Evolutionary conservation across 1,284 basidiomycete species (phyloP), one percentile per base, ranked within the genome.

Genomic region (Trichosporon coremiiforme): DNA sequence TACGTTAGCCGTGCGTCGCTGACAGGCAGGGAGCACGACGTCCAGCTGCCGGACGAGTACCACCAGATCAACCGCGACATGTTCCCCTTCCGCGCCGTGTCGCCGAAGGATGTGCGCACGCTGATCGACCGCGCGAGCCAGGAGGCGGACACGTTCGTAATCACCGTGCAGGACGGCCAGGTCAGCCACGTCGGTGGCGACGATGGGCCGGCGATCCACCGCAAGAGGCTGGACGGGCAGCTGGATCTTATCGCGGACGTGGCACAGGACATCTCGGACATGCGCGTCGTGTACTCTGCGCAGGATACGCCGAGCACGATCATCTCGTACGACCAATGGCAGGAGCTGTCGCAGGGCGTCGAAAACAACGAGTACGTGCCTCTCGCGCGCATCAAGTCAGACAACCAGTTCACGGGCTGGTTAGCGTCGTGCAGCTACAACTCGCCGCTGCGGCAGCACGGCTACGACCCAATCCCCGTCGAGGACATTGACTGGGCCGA

Each of bases 31-130:
- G 80, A 85, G 57, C 79, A 90, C 79, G 75, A 86, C 13, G 85
- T 91, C 8, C 76, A 73, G 29, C 71, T 84, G 4, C 80, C 80
- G 1, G 82, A 84, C 75, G 82, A 84, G 70, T 83, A 83, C 70
- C 80, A 84, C 68, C 80, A 78, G 64, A 83, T 84, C 71, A 67
- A 78, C 70, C 55, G 38, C 20, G 81, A 82, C 69, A 72, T 84
- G 2, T 67, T 69, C 22, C 79, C 77, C 6, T 82, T 78, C 73
- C 75, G 75, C 7, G 80, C 78, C 0, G 65, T 82, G 1, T 86
- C 85, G 45, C 86, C 90, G 0, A 86, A 85, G 1, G 89, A 90
- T 76, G 87, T 90, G 65, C 88, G 87, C 66, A 86, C 87, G 73
- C 85, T 87, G 66, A 88, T 90, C 50, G 82, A 85, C 2, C 66